Base-by-base conservation (phyloP, 2,329 filamentous ascomycete genomes). In the Atkinsonella texensis region DNA sequence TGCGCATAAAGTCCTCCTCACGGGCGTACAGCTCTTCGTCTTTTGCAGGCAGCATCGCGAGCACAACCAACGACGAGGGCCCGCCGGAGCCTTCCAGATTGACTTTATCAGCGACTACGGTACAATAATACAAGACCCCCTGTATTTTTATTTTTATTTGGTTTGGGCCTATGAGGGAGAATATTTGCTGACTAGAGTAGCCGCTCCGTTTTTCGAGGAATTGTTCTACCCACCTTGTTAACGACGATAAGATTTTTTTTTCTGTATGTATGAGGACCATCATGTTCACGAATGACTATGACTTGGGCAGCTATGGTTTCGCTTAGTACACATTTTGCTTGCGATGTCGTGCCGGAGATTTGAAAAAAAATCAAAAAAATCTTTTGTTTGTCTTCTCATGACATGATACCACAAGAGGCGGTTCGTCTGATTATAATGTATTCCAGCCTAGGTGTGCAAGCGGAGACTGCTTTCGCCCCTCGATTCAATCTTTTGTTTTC, bases 21-120 rank as follows among this genome's bases (percentile, higher is more conserved):
- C 69, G 35, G 74, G 80, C 54, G 61, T 83, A 15, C 72, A 79
- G 52, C 71, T 77, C 0, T 81, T 81, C 59, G 74, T 82, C 8
- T 83, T 83, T 60, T 79, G 74, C 58, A 65, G 73, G n/a, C 64
- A 70, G 1, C 83, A 83, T 56, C 70, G 71, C 8, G 72, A 78
- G 54, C 69, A 73, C 50, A 68, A 70, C 46, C 75, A 79, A 64
- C 73, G 78, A 4, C 71, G 70, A 48, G 74, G 72, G 45, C 68
- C 65, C 44, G 59, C 63, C 2, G 72, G 73, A 6, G 70, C 70
- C 1, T 80, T 79, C 53, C 73, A 80, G 61, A 70, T 80, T 11
- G 59, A 68, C 28, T 80, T 80, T 58, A 60, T 68, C 31, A 68
- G 62, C 35, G 69, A 71, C 41, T 64, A 71, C 56, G 68, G 70